phyloP scores from a whole-genome alignment of 768 basidiomycete genomes.

The Naematelia aurantialba region DNA sequence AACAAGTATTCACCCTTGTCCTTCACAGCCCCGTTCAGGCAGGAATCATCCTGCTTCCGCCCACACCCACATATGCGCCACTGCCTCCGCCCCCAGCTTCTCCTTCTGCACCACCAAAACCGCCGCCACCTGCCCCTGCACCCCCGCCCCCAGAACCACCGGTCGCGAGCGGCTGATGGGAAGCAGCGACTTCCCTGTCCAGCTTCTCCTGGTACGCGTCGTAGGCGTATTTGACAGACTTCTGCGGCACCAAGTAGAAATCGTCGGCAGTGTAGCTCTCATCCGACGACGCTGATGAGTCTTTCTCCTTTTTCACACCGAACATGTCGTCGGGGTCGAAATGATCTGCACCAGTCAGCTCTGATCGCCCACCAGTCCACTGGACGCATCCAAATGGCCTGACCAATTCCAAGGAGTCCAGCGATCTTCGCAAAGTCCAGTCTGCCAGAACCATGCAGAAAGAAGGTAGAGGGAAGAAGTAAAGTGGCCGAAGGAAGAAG shows the following conservation, averaged over 20 bases:
- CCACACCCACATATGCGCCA: too few species aligned
- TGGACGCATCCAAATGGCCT: conserved; percentile 45
- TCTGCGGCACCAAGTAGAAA: conserved; percentile 21
- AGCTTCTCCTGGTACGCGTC: conserved; percentile 75
- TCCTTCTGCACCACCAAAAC: not conserved
- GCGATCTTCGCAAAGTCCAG: too few species aligned
- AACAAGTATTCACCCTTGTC: too few species aligned
- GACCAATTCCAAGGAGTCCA: too few species aligned
- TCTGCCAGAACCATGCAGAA: too few species aligned
- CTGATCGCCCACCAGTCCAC: too few species aligned
- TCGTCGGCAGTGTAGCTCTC: conserved; percentile 40
- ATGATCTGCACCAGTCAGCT: conserved; percentile 49
- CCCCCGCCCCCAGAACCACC: conserved; percentile 4
- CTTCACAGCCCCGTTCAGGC: too few species aligned
- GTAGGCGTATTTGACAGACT: conserved; percentile 72
- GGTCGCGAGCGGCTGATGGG: too few species aligned
- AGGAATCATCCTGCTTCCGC: not conserved
- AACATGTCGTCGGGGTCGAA: conserved; percentile 62
- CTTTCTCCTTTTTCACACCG: conserved; percentile 14
- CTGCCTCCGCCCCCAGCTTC: conserved; percentile 10
- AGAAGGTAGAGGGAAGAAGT: not conserved
- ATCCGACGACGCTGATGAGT: conserved; percentile 33
- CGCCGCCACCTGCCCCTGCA: not conserved
- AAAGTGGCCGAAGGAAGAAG: not conserved
- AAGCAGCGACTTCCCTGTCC: conserved; percentile 14